Evolutionary conservation across 2,329 filamentous ascomycete species (phyloP).

Genomic region (Alternaria infectoria): DNA sequence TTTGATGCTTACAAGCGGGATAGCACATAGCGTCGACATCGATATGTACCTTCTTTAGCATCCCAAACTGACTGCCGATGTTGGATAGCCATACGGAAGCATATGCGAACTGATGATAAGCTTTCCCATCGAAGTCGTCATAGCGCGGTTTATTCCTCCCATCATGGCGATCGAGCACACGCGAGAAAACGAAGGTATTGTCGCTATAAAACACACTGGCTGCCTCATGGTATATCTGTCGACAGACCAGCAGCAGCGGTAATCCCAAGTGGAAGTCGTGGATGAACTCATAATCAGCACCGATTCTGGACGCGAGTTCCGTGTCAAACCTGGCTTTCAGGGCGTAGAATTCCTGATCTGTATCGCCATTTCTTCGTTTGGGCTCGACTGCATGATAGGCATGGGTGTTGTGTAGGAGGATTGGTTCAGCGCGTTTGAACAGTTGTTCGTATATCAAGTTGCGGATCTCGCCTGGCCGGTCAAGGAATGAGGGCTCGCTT

Average conservation of each 20-base stretch:
- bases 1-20: not conserved
- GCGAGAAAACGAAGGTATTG: conserved; percentile 7
- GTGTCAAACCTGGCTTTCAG: not conserved
- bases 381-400: not conserved
- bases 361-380: not conserved
- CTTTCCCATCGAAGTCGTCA: not conserved
- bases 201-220: not conserved
- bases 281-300: not conserved
- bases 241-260: not conserved
- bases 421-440: conserved; percentile 8
- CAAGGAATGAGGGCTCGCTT: not conserved
- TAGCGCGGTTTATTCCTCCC: not conserved
- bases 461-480: conserved; percentile 6
- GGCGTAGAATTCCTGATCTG: not conserved
- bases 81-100: not conserved
- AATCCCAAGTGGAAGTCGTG: not conserved
- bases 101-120: not conserved
- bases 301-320: not conserved
- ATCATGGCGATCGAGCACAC: not conserved
- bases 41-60: not conserved
- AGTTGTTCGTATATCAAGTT: conserved; percentile 15
- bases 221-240: conserved; percentile 11
- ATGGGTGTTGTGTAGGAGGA: conserved; percentile 7
- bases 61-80: not conserved
- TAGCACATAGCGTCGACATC: not conserved